phyloP scores from a whole-genome alignment of 306 rosid genomes.

The Pachyrhizus erosus region DNA sequence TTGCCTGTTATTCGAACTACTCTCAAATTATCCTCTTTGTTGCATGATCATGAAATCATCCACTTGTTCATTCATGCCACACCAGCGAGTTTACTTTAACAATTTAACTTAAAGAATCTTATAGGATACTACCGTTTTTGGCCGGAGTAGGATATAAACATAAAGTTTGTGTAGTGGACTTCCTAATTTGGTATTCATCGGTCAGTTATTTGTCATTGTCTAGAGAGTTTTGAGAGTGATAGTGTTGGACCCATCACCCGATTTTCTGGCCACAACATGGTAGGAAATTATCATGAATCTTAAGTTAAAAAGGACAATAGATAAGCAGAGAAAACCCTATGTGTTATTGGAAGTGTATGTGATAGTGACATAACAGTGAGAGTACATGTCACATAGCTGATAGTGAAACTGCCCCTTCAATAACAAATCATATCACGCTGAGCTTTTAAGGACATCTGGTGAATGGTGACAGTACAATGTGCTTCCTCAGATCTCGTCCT shows the following conservation, averaged over 20 bases:
- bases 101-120: neutral
- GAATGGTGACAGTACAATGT: slow-evolving; percentile 39
- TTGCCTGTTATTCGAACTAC: neutral
- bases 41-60: neutral
- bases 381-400: slow-evolving; percentile 24
- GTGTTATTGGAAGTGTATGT: neutral
- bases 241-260: slow-evolving; percentile 30
- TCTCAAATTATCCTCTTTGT: neutral
- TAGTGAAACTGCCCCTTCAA: slow-evolving; percentile 29
- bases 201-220: slow-evolving; percentile 37
- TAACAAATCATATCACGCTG: slow-evolving; percentile 40
- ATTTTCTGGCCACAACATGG: slow-evolving; percentile 37
- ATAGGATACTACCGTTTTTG: neutral
- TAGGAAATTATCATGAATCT: slow-evolving; percentile 39
- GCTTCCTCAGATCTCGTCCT: slow-evolving; percentile 25
- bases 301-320: slow-evolving; percentile 29
- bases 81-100: neutral
- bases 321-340: slow-evolving; percentile 38
- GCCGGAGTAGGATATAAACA: neutral
- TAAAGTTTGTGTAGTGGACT: slow-evolving; percentile 22
- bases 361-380: slow-evolving; percentile 35
- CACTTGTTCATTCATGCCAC: neutral
- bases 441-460: slow-evolving; percentile 41
- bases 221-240: slow-evolving; percentile 17
- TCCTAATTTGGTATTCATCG: neutral